Base-by-base conservation (phyloP, 2,329 filamentous ascomycete species). In the Hymenoscyphus fraxineus region DNA sequence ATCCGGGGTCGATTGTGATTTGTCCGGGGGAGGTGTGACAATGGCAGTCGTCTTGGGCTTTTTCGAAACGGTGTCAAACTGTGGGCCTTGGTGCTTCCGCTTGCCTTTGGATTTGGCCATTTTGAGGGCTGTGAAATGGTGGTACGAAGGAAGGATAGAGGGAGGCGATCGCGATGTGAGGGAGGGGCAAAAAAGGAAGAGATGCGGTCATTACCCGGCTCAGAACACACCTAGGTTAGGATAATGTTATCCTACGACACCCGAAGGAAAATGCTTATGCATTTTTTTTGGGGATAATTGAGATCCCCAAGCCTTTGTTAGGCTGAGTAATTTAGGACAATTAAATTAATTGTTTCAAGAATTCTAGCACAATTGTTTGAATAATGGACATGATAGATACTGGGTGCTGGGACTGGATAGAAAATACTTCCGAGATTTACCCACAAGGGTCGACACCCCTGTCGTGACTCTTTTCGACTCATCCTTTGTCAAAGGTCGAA, bases 51-150 rank as follows among this genome's bases (percentile, higher is more conserved):
- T 65, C 69, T 83, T 82, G 16, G 71, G 63, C 1, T 72, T 65
- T 63, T 83, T 83, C 4, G 75, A 71, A 1, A 78, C 73, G 0
- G 70, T 61, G 0, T 78, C 76, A 3, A 65, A 67, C 60, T 78
- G 76, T 0, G 75, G 74, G 22, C 75, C 76, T 47, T 79, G 77
- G 74, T 82, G 82, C 64, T 80, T 77, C 71, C 83, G 80, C 32
- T 78, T 77, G 2, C 77, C 73, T 64, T 81, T 84, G 35, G 76
- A 77, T 71, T 81, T 80, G 16, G 77, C 73, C 79, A 81, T 81
- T 64, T 60, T 70, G 64, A 35, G 10, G 13, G 22, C 27, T 56
- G 54, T 47, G 44, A 47, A 7, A 22, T 19, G 44, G 44, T 51
- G 2, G 15, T 51, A 12, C 27, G 19, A 10, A 16, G 5, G 44